phyloP scores from a whole-genome alignment of 495 filamentous ascomycete genomes.

The Elasticomyces elasticus region DNA sequence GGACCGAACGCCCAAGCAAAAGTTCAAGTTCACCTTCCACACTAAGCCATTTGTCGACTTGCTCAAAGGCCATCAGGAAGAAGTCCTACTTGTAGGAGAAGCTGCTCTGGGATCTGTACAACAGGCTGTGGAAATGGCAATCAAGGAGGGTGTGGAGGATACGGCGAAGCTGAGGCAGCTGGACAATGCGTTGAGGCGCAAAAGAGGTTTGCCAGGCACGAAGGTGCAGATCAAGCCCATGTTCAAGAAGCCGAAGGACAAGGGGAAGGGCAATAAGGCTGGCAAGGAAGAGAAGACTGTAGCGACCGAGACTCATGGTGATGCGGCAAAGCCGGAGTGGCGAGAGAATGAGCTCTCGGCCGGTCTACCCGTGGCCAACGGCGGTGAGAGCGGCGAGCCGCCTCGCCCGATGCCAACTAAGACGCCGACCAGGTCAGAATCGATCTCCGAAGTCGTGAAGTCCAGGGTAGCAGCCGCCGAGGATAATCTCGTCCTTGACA shows the following conservation, averaged over 20 bases:
- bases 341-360: constrained; percentile 12
- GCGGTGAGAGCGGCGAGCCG: no score
- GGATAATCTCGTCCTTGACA: constrained; percentile 82
- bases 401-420: neutral
- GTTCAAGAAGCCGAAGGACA: constrained; percentile 64
- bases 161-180: constrained; percentile 72
- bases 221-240: constrained; percentile 99
- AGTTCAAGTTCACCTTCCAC: constrained; percentile 98
- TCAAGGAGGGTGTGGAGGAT: constrained; percentile 72
- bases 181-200: constrained; percentile 76
- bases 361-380: neutral
- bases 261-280: constrained; percentile 7
- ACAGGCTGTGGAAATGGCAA: constrained; percentile 67
- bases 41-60: constrained; percentile 91
- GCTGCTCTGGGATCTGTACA: constrained; percentile 82
- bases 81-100: constrained; percentile 87
- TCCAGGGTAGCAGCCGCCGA: constrained; percentile 83
- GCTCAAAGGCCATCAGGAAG: constrained; percentile 87
- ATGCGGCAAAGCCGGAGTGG: neutral
- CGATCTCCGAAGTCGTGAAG: constrained; percentile 73
- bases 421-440: constrained; percentile 57
- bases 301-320: neutral
- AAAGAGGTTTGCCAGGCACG: constrained; percentile 85
- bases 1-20: constrained; percentile 95
- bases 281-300: constrained; percentile 1